Base-by-base conservation (phyloP, 2,329 filamentous ascomycete species). In the Metarhizium album region DNA sequence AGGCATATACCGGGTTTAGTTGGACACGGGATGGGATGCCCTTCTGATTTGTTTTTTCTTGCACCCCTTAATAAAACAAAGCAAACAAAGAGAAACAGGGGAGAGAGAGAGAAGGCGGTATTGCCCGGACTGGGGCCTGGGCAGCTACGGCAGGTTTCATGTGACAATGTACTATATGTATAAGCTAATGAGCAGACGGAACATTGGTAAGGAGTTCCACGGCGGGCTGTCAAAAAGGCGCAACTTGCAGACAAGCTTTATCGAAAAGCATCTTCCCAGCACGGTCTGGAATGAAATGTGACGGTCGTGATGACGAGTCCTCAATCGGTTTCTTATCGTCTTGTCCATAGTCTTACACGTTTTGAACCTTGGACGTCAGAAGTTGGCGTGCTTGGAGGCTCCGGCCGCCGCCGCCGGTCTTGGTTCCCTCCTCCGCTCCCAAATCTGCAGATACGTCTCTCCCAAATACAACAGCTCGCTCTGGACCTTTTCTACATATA, bases 391-490 rank as follows among this genome's bases (percentile, higher is more conserved):
- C 11, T 46, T 54, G 46, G 54, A 56, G 22, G 58, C 60, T 23
- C 16, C 20, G 16, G 20, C 14, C 2, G 11, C 22, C 18, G 20
- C 27, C 14, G 31, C 11, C 4, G 45, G 27, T 57, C 66, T 70
- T 14, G 70, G 64, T 54, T 72, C 74, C 63, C 79, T 84, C 68
- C 90, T 80, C 67, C 86, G 77, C 73, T 97, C 93, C 93, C 93
- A 97, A 43, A 98, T 82, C 79, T 97, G 94, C 52, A 97, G 70
- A 73, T 97, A 97, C 51, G 87, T 87, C 75, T 98, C 93, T 48
- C 91, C 89, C 0, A 94, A 85, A 62, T 95, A 95, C 57, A 98
- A 66, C 59, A 95, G 78, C 73, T 98, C 91, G 55, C 81, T 87
- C 68, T 91, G 86, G 20, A 93, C 86, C 67, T 84, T 84, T 64